These are phyloP conservation scores for Fusarium oligoseptatum DNA, from an alignment of 2,329 filamentous ascomycete species.

Conservation along the genomic window DNA sequence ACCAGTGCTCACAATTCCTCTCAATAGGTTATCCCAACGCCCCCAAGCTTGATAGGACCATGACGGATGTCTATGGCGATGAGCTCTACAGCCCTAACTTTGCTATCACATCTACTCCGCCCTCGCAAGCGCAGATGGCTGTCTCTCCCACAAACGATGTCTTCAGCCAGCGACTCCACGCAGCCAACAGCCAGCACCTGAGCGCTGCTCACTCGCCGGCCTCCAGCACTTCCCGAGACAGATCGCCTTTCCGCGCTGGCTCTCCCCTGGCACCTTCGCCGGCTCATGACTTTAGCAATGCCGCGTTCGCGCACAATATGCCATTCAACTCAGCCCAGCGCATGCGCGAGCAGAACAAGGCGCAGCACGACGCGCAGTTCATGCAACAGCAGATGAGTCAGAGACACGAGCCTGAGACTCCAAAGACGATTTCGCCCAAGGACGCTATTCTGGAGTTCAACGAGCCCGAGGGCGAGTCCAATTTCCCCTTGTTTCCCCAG, in stretches of 20 bases:
- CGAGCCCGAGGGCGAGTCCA: slow-evolving; percentile 77
- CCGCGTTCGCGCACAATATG: slow-evolving; percentile 35
- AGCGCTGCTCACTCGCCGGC: slow-evolving; percentile 68
- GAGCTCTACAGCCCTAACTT: slow-evolving; percentile 84
- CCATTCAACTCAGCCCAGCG: slow-evolving; percentile 68
- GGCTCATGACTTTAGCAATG: slow-evolving; percentile 57
- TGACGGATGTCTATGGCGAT: slow-evolving; percentile 87
- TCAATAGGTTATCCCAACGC: slow-evolving; percentile 65
- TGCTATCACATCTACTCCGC: slow-evolving; percentile 68
- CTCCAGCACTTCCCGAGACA: slow-evolving; percentile 68
- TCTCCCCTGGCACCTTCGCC: slow-evolving; percentile 70
- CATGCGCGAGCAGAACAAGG: slow-evolving; percentile 72
- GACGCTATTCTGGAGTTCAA: slow-evolving; percentile 90
- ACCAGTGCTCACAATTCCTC: slow-evolving; percentile 70
- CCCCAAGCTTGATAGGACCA: slow-evolving; percentile 86
- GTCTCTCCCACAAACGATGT: slow-evolving; percentile 68
- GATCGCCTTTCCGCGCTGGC: slow-evolving; percentile 84
- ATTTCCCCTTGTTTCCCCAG: slow-evolving; percentile 80
- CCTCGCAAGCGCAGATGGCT: slow-evolving; percentile 60
- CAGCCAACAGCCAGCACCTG: slow-evolving; percentile 81
- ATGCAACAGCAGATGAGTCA: slow-evolving; percentile 57
- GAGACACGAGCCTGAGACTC: slow-evolving; percentile 61
- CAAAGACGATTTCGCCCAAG: slow-evolving; percentile 95
- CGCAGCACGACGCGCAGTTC: slow-evolving; percentile 68
- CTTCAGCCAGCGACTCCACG: slow-evolving; percentile 82